phyloP scores from a whole-genome alignment of 495 filamentous ascomycete genomes.

The Sordaria brevicollis region DNA sequence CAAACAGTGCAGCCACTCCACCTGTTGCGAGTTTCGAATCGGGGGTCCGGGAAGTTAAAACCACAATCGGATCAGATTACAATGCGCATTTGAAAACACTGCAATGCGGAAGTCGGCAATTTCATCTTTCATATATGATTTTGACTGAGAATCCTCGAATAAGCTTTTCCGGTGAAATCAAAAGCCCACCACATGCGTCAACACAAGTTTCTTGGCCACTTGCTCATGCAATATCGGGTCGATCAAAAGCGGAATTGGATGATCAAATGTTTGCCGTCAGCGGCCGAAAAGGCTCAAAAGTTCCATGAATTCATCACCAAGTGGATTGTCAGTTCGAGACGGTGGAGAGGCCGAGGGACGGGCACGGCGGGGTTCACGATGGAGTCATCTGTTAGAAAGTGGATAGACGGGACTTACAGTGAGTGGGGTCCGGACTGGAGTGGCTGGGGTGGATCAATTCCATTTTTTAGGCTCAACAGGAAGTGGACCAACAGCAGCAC shows the following conservation, averaged over 20 bases:
- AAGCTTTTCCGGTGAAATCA: background rate
- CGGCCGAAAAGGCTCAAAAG: too few relatives aligned
- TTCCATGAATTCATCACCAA: background rate
- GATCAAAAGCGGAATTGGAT: background rate
- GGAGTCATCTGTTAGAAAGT: background rate
- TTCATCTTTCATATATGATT: background rate
- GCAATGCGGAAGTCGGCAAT: background rate
- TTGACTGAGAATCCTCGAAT: background rate
- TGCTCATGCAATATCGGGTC: background rate
- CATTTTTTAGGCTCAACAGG: too few relatives aligned
- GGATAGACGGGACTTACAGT: background rate
- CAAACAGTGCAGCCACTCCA: background rate
- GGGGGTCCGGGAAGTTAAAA: background rate
- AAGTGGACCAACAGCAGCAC: too few relatives aligned
- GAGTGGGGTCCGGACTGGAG: background rate
- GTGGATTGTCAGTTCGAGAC: background rate
- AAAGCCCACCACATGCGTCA: background rate
- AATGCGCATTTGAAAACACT: background rate
- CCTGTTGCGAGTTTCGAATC: background rate
- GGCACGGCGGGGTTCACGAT: background rate
- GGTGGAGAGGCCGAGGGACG: too few relatives aligned
- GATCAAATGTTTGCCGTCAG: background rate
- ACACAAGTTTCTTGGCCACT: background rate
- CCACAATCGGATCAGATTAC: background rate
- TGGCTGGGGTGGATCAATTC: background rate